Evolutionary conservation across 2,329 filamentous ascomycete genomes (phyloP).

Genomic region (Diaporthe sp.): DNA sequence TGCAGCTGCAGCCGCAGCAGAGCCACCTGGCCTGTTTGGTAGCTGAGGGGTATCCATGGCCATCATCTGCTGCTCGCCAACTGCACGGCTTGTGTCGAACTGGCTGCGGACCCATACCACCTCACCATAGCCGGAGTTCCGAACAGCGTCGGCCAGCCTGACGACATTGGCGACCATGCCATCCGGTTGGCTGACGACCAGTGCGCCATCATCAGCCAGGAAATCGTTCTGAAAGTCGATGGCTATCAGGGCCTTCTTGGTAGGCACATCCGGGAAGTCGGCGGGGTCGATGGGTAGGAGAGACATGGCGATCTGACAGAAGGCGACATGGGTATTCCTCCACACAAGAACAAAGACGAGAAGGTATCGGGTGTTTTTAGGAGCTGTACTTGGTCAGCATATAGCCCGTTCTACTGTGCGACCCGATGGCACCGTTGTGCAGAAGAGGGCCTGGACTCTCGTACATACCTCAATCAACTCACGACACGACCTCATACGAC

Average conservation of each 20-base stretch:
- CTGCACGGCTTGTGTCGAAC: constrained; percentile 74
- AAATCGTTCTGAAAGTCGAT: constrained; percentile 96
- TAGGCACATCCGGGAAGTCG: constrained; percentile 68
- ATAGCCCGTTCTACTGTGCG: constrained; percentile 9
- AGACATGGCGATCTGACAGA: constrained; percentile 42
- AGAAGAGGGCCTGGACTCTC: constrained; percentile 5
- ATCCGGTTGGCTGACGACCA: constrained; percentile 74
- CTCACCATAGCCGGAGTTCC: constrained; percentile 74
- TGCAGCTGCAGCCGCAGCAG: constrained; percentile 35
- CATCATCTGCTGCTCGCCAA: constrained; percentile 67
- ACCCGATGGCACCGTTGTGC: constrained; percentile 15
- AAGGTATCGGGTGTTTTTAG: constrained; percentile 21
- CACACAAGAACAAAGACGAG: constrained; percentile 14
- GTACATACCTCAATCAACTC: constrained; percentile 30
- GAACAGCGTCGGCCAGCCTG: constrained; percentile 79
- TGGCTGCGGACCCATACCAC: constrained; percentile 89
- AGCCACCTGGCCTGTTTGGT: constrained; percentile 42
- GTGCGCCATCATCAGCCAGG: constrained; percentile 74
- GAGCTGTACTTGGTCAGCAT: constrained; percentile 25
- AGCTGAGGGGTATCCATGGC: constrained; percentile 52
- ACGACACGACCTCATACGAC: constrained; percentile 8
- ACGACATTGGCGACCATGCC: constrained; percentile 78
- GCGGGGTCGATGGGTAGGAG: constrained; percentile 71
- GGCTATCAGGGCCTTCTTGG: constrained; percentile 80
- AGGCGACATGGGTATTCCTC: constrained; percentile 30